Evolutionary conservation across 306 rosid species (phyloP).

Genomic region (Fragaria nilgerrensis): DNA sequence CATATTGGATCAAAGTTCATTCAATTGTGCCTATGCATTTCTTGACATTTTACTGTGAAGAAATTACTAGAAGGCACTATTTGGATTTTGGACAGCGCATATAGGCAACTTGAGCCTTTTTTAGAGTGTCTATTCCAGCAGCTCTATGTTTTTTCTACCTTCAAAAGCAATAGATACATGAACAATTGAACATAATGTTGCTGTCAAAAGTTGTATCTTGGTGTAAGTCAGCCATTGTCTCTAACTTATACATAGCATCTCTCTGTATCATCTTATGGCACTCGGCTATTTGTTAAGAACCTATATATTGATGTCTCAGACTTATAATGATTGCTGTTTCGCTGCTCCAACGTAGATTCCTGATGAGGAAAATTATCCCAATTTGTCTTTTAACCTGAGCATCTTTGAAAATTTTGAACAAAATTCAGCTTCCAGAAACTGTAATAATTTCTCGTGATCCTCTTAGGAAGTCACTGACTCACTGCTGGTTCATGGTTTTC

Average conservation of each 20-base stretch:
- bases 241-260: background rate
- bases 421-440: background rate
- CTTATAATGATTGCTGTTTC: background rate
- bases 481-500: background rate
- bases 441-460: background rate
- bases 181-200: too few relatives aligned
- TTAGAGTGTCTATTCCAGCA: too few relatives aligned
- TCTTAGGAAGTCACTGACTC: background rate
- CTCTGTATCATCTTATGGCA: background rate
- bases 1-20: background rate
- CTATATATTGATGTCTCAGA: background rate
- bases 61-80: background rate
- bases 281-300: background rate
- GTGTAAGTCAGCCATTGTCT: background rate
- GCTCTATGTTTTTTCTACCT: too few relatives aligned
- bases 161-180: background rate
- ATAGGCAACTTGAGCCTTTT: background rate
- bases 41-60: constrained; percentile 2
- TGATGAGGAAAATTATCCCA: background rate
- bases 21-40: background rate
- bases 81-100: background rate
- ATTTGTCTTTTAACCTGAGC: background rate
- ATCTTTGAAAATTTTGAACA: background rate
- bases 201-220: background rate
- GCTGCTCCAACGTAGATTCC: background rate